These are phyloP conservation scores for Trichophyton schoenleinii DNA, from an alignment of 2,329 filamentous ascomycete species.

Conservation along the genomic window DNA sequence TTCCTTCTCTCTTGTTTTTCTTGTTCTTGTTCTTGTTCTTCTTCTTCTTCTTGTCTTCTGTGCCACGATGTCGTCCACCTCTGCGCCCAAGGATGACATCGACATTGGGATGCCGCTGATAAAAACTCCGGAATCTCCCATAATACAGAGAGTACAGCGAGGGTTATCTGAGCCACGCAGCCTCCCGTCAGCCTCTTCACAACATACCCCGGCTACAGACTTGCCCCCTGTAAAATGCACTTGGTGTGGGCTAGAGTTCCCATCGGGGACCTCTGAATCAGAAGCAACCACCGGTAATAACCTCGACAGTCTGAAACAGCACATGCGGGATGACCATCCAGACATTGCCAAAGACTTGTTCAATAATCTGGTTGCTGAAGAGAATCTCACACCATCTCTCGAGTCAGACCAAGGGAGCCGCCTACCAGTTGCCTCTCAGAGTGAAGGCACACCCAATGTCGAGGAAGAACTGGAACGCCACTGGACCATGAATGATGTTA, in stretches of 20 bases:
- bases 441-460: slow-evolving; percentile 9
- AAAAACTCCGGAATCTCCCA: background rate
- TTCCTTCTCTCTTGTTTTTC: background rate
- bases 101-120: background rate
- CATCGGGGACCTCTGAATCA: slow-evolving; percentile 17
- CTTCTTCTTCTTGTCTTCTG: background rate
- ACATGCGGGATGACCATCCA: slow-evolving; percentile 25
- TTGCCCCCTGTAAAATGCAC: slow-evolving; percentile 20
- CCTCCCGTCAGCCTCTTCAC: slow-evolving; percentile 5
- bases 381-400: slow-evolving; percentile 6
- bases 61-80: slow-evolving; percentile 1
- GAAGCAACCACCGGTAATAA: slow-evolving; percentile 13
- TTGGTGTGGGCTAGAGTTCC: slow-evolving; percentile 27
- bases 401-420: slow-evolving; percentile 6
- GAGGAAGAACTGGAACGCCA: slow-evolving; percentile 23
- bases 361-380: slow-evolving; percentile 6
- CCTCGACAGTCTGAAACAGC: slow-evolving; percentile 22
- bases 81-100: slow-evolving; percentile 3
- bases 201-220: slow-evolving; percentile 3
- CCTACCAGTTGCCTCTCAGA: background rate
- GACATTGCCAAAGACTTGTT: slow-evolving; percentile 14
- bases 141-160: background rate
- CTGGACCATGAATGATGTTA: slow-evolving; percentile 29
- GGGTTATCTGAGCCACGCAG: slow-evolving; percentile 5
- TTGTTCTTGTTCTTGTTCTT: background rate